Percentiles rank a stretch among this genome's conserved stretches.
Conservation (phyloP, 2,329 filamentous ascomycete species). For the Pseudogymnoascus sp. region DNA sequence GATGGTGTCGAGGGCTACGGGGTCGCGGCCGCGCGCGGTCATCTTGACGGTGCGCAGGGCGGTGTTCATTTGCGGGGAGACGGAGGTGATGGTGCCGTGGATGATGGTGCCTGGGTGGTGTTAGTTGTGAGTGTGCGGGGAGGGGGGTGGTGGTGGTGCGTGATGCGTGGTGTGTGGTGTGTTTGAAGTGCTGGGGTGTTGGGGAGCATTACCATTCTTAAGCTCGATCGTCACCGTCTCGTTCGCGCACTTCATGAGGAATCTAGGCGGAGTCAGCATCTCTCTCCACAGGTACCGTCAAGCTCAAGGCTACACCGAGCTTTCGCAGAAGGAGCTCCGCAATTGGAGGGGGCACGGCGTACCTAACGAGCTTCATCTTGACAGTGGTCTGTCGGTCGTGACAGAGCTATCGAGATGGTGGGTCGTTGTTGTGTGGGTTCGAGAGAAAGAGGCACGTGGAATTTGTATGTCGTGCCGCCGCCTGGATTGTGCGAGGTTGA, state of each 20-base stretch:
- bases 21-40: constrained; percentile 81
- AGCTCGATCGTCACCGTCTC: constrained; percentile 98
- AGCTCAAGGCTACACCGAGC: constrained; percentile 10
- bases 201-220: constrained; percentile 67
- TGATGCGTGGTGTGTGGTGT: constrained; percentile 2
- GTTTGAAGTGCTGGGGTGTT: background rate
- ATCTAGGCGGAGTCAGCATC: constrained; percentile 48
- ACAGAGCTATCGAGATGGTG: background rate
- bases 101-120: constrained; percentile 72
- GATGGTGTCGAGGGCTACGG: constrained; percentile 85
- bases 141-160: constrained; percentile 8
- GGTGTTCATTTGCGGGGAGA: constrained; percentile 98
- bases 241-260: constrained; percentile 98
- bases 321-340: constrained; percentile 25
- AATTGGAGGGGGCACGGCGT: constrained; percentile 33
- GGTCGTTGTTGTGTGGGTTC: background rate
- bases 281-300: background rate
- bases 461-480: background rate
- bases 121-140: constrained; percentile 7
- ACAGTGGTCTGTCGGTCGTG: constrained; percentile 16
- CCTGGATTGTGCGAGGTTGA: background rate
- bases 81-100: constrained; percentile 91
- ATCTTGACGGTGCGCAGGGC: constrained; percentile 93
- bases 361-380: constrained; percentile 97
- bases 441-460: background rate